Evolutionary conservation across 2,329 filamentous ascomycete species (phyloP).

Genomic region (Fusarium praegraminearum): DNA sequence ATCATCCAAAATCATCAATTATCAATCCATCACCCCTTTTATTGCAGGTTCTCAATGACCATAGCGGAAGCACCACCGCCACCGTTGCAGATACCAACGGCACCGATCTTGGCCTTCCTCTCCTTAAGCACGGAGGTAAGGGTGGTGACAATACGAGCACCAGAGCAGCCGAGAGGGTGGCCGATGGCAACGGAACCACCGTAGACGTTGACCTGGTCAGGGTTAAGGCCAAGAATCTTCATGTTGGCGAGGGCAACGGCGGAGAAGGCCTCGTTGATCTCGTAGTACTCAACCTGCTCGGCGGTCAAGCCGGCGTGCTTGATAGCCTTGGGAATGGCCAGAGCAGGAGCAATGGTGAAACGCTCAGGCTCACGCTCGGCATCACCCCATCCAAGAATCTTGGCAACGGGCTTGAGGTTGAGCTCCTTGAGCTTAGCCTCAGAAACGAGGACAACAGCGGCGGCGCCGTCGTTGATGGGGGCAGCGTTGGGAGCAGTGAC

Average conservation of each 20-base stretch:
- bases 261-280: conserved; percentile 99
- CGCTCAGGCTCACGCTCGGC: conserved; percentile 91
- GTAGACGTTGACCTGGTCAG: conserved; percentile 93
- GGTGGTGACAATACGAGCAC: conserved; percentile 92
- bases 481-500: conserved; percentile 97
- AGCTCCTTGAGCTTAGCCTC: conserved; percentile 95
- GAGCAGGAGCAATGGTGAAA: conserved; percentile 93
- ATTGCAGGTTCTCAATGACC: conserved; percentile 82
- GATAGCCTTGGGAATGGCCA: conserved; percentile 97
- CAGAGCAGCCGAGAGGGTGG: conserved; percentile 93
- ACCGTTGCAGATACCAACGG: conserved; percentile 96
- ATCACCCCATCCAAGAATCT: conserved; percentile 98
- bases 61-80: conserved; percentile 95
- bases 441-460: conserved; percentile 91
- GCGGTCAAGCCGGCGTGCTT: conserved; percentile 89
- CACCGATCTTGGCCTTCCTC: conserved; percentile 93
- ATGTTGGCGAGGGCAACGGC: conserved; percentile 97
- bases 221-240: conserved; percentile 83
- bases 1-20: conserved; percentile 45
- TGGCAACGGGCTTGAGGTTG: conserved; percentile 89
- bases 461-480: conserved; percentile 93
- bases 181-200: conserved; percentile 96
- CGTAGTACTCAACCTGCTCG: conserved; percentile 88
- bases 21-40: conserved; percentile 45
- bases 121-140: conserved; percentile 88